Evolutionary conservation across 208 protist species (phyloP).

Genomic region (Leptomonas seymouri): DNA sequence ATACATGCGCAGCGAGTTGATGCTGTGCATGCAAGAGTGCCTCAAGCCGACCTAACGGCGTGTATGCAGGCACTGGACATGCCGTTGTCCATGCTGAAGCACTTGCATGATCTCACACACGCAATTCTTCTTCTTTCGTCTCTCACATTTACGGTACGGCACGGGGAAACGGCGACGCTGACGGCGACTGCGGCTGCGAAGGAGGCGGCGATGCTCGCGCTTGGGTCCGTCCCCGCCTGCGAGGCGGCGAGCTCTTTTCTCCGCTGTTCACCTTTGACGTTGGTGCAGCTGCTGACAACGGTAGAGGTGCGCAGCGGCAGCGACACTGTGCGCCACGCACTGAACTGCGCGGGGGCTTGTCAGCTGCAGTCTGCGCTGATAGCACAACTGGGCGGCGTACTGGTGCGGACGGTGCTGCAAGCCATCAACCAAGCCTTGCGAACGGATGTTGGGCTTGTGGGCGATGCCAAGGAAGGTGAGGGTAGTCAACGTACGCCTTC

Average conservation of each 20-base stretch:
- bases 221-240: constrained; percentile 1
- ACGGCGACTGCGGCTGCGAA: background rate
- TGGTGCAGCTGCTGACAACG: constrained; percentile 19
- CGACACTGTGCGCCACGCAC: constrained; percentile 8
- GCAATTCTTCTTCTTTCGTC: constrained; percentile 8
- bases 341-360: constrained; percentile 26
- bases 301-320: constrained; percentile 8
- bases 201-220: constrained; percentile 5
- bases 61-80: constrained; percentile 7
- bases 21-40: background rate
- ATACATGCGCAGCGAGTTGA: background rate
- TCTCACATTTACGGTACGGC: constrained; percentile 6
- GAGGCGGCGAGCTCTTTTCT: constrained; percentile 17
- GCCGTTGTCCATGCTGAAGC: constrained; percentile 1
- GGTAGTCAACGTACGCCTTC: background rate
- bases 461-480: background rate
- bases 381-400: constrained; percentile 17
- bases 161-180: background rate
- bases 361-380: constrained; percentile 28
- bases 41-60: background rate
- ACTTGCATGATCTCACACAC: constrained; percentile 12
- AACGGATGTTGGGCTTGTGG: no score
- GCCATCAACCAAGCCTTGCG: constrained; percentile 12
- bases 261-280: constrained; percentile 3
- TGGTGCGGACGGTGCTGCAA: constrained; percentile 17